These are phyloP conservation scores for Malania oleifera DNA, from an alignment of 164 flowering plant species.

Conservation along the genomic window DNA sequence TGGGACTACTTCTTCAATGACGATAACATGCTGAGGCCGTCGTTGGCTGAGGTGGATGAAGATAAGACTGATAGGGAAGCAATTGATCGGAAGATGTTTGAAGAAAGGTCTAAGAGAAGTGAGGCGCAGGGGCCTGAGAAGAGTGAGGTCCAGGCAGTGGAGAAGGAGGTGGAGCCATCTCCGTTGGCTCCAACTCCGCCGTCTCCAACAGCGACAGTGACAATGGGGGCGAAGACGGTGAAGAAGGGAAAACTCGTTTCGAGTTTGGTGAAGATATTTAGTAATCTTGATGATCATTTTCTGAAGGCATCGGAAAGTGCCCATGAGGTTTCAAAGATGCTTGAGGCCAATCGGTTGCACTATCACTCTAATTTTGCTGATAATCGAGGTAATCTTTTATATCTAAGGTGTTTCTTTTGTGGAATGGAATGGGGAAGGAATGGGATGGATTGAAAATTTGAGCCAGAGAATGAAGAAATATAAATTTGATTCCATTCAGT, in stretches of 20 bases:
- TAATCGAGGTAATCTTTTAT: slow-evolving; percentile 43
- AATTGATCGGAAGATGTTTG: slow-evolving; percentile 9
- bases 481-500: too few species aligned
- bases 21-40: slow-evolving; percentile 42
- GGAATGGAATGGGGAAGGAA: too few species aligned
- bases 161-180: slow-evolving; percentile 17
- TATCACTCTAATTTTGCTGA: slow-evolving; percentile 77
- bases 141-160: slow-evolving; percentile 3
- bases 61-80: slow-evolving; percentile 10
- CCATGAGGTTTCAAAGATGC: slow-evolving; percentile 62
- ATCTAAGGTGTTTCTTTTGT: neutral
- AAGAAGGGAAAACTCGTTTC: neutral
- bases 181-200: neutral
- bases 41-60: slow-evolving; percentile 35
- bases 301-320: slow-evolving; percentile 62
- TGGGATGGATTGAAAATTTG: too few species aligned
- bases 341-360: slow-evolving; percentile 66
- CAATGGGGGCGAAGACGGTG: neutral
- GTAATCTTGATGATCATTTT: slow-evolving; percentile 57
- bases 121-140: neutral
- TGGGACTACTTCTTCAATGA: slow-evolving; percentile 39
- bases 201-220: neutral
- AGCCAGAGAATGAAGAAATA: too few species aligned
- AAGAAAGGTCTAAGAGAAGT: slow-evolving; percentile 8
- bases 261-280: slow-evolving; percentile 36